A percentile compares a stretch with the other conserved stretches of the same genome.
These are phyloP conservation scores for Cucumis melo DNA, from an alignment of 306 rosid species.

Conservation along the genomic window DNA sequence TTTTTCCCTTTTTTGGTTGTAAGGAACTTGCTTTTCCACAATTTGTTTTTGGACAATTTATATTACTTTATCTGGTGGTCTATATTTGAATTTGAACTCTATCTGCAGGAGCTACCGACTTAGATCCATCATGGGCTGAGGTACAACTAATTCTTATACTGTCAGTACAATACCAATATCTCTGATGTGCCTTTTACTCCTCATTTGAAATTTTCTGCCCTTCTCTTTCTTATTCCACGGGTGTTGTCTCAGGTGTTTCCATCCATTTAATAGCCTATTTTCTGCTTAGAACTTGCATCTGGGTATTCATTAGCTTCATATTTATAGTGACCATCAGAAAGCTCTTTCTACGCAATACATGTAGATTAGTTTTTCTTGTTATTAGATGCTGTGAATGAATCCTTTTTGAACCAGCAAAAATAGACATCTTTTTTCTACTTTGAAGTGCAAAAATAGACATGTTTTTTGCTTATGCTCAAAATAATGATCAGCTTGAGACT, in stretches of 20 bases:
- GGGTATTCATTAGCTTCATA: background rate
- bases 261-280: background rate
- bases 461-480: background rate
- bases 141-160: slow-evolving; percentile 21
- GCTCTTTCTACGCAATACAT: background rate
- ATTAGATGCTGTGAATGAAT: background rate
- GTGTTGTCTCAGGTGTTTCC: background rate
- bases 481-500: background rate
- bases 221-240: background rate
- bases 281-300: background rate
- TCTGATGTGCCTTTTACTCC: background rate
- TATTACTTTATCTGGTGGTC: background rate
- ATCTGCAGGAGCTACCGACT: slow-evolving; percentile 67
- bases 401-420: background rate
- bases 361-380: background rate
- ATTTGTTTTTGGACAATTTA: background rate
- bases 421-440: background rate
- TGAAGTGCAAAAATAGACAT: background rate
- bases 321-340: background rate
- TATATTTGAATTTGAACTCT: background rate
- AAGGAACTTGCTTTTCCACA: background rate
- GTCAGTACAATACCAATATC: background rate
- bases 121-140: slow-evolving; percentile 94
- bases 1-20: background rate
- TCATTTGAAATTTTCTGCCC: background rate